These are phyloP conservation scores for Deuterostichococcus epilithicus DNA, from an alignment of 139 green algal species.

Conservation along the genomic window DNA sequence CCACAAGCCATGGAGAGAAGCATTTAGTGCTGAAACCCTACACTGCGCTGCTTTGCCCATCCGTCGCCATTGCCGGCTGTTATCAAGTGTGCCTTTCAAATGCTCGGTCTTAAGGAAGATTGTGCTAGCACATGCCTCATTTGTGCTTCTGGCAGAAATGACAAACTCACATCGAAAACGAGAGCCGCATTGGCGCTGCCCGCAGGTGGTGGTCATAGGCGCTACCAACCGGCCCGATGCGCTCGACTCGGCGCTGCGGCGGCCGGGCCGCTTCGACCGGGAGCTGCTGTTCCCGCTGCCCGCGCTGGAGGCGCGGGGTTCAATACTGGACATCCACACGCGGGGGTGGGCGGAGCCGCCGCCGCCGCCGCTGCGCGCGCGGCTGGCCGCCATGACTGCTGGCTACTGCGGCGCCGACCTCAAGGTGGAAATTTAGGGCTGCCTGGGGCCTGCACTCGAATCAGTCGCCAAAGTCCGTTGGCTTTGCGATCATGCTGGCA, in stretches of 20 bases:
- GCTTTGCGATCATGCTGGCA: no score
- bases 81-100: no score
- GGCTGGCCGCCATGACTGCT: conserved; percentile 65
- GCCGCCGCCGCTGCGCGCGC: conserved; percentile 35
- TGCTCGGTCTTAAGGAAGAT: no score
- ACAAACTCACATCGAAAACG: no score
- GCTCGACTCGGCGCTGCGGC: conserved; percentile 66
- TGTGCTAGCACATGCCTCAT: neutral
- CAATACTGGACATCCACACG: conserved; percentile 93
- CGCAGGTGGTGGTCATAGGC: conserved; percentile 61
- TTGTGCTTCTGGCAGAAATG: no score
- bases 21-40: no score
- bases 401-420: conserved; percentile 95
- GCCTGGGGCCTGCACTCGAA: no score
- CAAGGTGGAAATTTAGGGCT: no score
- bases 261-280: conserved; percentile 73
- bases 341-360: conserved; percentile 68
- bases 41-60: no score
- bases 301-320: conserved; percentile 49
- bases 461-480: no score
- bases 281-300: conserved; percentile 77
- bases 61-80: no score
- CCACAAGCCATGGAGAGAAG: no score
- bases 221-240: conserved; percentile 78
- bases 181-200: neutral